Evolutionary conservation across 2,329 filamentous ascomycete species (phyloP), one percentile per base, ranked within the genome.

Genomic region (Xylariaceae sp.): DNA sequence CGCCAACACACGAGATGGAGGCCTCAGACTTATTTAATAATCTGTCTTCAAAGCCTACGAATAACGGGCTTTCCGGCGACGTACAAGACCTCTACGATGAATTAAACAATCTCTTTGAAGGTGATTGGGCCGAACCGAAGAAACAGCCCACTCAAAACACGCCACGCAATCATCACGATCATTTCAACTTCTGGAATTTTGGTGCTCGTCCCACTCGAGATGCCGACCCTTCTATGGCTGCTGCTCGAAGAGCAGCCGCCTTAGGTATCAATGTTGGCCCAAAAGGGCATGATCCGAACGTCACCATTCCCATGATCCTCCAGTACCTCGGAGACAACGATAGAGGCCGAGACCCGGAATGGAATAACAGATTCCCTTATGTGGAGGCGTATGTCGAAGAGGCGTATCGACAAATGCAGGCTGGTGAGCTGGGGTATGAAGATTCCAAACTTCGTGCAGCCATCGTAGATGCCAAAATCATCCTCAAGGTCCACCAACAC

Each of bases 301-400:
- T 67, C 37, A 56, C 56, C 17, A 55, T 67, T 1, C 68, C 67
- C 2, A 53, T 49, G 23, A 56, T 71, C 23, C 47, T 63, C 35
- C 71, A 69, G 50, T 80, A 76, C 49, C 69, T 81, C 19, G 56
- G 67, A 3, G 73, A 77, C 22, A 69, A 75, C 49, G 73, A 80
- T 50, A 54, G 61, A 5, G 66, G 72, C 45, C 66, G 70, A 14
- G 68, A 66, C 45, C 36, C 63, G 1, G 52, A 63, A 35, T 63
- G 55, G 55, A 6, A 37, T 5, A 8, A 12, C 5, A 57, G 41
- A 25, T 37, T 60, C 5, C 32, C 40, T 12, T 20, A 66, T 44
- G 56, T 73, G 11, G 54, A 56, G 16, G 55, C 64, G 21, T 76
- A 74, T 54, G 59, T 76, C 22, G 42, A 61, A 4, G 53, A 57